phyloP scores from a whole-genome alignment of 179 eudicot species.

The Carnegiea gigantea region DNA sequence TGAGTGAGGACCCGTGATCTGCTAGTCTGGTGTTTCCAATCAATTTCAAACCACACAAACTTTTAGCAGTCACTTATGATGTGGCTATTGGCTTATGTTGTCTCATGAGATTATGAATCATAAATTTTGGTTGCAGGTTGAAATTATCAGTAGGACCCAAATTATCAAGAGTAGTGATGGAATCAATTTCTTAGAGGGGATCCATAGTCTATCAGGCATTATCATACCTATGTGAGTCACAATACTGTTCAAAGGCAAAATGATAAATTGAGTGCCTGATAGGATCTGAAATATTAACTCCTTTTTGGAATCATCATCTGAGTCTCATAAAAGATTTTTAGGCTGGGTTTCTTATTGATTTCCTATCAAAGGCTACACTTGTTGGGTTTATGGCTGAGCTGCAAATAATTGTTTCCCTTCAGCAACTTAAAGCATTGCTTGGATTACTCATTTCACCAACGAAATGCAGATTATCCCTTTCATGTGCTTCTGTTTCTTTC shows the following conservation, averaged over 20 bases:
- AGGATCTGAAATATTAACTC: neutral
- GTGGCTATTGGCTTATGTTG: neutral
- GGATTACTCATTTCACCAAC: conserved; percentile 68
- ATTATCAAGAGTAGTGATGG: neutral
- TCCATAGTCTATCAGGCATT: neutral
- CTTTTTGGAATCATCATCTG: neutral
- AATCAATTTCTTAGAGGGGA: too few species aligned
- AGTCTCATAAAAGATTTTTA: conserved; percentile 20
- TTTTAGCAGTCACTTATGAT: neutral
- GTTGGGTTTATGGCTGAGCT: conserved; percentile 95
- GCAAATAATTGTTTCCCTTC: conserved; percentile 84
- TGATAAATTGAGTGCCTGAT: neutral
- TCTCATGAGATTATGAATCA: neutral
- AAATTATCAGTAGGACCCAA: neutral
- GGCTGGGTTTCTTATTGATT: conserved; percentile 92
- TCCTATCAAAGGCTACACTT: conserved; percentile 79
- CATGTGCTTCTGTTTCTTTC: conserved; percentile 69
- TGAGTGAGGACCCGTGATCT: too few species aligned
- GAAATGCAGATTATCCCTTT: conserved; percentile 79
- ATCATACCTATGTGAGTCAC: neutral
- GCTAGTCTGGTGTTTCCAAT: neutral
- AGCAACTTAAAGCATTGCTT: conserved; percentile 74
- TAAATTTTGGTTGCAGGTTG: neutral
- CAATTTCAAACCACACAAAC: neutral
- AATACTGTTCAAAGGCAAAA: neutral